phyloP scores from a whole-genome alignment of 2,329 filamentous ascomycete genomes.

The Coniochaeta hoffmannii region DNA sequence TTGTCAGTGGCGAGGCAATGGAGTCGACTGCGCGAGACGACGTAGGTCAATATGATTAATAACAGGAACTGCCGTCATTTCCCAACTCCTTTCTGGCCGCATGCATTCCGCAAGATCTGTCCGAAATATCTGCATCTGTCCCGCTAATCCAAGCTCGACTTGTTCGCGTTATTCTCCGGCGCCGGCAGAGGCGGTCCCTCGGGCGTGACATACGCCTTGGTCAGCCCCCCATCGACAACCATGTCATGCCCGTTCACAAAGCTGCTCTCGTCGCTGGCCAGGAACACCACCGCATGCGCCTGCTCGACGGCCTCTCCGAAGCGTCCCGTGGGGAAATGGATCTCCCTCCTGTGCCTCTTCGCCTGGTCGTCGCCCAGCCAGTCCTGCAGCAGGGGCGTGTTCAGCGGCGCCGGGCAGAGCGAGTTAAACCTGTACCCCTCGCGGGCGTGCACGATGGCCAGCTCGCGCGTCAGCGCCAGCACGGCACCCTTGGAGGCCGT shows the following conservation, averaged over 20 bases:
- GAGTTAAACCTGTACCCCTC: conserved; percentile 87
- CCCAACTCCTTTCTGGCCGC: too few relatives aligned
- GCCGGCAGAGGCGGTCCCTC: conserved; percentile 48
- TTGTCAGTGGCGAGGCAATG: too few relatives aligned
- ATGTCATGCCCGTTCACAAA: conserved; percentile 91
- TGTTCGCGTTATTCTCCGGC: conserved; percentile 54
- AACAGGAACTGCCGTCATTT: too few relatives aligned
- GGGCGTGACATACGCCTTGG: conserved; percentile 74
- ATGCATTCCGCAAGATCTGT: too few relatives aligned
- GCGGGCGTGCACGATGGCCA: conserved; percentile 85
- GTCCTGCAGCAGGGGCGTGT: conserved; percentile 86
- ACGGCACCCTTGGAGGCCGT: conserved; percentile 93
- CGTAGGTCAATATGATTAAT: too few relatives aligned
- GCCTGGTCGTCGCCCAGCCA: conserved; percentile 82
- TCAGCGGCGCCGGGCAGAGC: conserved; percentile 83
- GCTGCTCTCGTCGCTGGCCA: conserved; percentile 81
- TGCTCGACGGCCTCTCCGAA: conserved; percentile 95
- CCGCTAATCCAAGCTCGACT: conserved; percentile 33
- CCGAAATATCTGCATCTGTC: too few relatives aligned
- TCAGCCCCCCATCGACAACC: conserved; percentile 93
- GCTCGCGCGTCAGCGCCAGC: conserved; percentile 78
- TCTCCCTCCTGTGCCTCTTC: conserved; percentile 75
- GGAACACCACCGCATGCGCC: conserved; percentile 79
- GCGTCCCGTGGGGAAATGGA: conserved; percentile 81
- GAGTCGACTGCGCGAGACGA: too few relatives aligned